Evolutionary conservation across 352 stramenopile genomes (phyloP).

Genomic region (Globisporangium solare): DNA sequence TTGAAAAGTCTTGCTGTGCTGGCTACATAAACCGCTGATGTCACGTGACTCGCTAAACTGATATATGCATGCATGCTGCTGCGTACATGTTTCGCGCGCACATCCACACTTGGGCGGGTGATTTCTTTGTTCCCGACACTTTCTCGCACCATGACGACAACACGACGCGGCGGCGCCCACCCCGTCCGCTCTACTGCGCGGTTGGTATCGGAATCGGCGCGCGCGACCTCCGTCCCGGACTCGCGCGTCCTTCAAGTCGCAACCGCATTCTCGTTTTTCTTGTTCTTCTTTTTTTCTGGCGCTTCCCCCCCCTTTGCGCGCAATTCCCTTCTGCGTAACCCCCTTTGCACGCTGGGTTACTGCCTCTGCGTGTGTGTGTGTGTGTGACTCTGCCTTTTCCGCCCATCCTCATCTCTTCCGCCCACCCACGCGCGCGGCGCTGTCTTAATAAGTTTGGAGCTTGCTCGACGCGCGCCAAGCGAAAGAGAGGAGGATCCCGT

Average conservation of each 20-base stretch:
- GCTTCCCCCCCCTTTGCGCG: background rate
- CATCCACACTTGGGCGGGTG: background rate
- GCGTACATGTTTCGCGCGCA: background rate
- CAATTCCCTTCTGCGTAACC: too few species aligned
- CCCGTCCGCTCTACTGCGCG: background rate
- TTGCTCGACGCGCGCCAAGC: background rate
- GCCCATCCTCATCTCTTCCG: constrained; percentile 1
- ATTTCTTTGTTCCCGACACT: constrained; percentile 10
- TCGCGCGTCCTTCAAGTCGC: background rate
- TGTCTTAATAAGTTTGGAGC: background rate
- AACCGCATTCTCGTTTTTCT: background rate
- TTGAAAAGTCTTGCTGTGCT: too few species aligned
- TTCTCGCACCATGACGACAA: constrained; percentile 2
- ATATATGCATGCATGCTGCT: background rate
- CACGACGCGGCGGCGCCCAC: background rate
- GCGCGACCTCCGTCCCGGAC: background rate
- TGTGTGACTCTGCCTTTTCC: background rate
- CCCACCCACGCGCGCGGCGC: background rate
- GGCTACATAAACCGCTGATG: background rate
- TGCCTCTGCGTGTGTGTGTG: too few species aligned
- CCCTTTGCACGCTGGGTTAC: background rate
- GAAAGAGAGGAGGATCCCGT: background rate
- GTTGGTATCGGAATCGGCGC: background rate
- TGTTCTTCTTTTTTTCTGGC: constrained; percentile 2
- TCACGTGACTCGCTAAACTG: background rate